These are phyloP conservation scores for Talinum fruticosum DNA, from an alignment of 148 eudicot species.

Conservation along the genomic window DNA sequence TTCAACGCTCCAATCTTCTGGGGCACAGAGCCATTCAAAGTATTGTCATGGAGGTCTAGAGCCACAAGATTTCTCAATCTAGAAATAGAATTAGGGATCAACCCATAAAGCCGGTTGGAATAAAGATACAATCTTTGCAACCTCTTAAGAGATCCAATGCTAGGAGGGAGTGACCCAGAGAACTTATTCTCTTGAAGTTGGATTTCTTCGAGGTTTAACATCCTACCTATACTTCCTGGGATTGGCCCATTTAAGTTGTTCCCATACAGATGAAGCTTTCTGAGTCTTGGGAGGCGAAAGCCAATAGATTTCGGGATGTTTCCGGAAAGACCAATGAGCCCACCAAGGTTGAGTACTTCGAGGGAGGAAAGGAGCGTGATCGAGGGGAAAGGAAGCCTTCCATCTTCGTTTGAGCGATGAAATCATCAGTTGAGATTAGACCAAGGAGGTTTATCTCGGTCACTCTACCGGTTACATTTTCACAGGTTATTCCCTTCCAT, in stretches of 20 bases:
- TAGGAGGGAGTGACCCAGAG: conserved; percentile 33
- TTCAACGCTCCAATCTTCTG: conserved; percentile 34
- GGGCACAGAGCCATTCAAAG: conserved; percentile 34
- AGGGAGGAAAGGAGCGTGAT: conserved; percentile 39
- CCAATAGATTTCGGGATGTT: conserved; percentile 38
- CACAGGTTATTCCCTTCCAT: conserved; percentile 53
- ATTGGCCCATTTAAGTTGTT: conserved; percentile 42
- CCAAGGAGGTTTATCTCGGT: conserved; percentile 49
- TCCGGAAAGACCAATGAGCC: conserved; percentile 34
- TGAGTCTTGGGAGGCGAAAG: conserved; percentile 19
- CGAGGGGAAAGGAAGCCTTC: conserved; percentile 43
- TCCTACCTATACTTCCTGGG: conserved; percentile 49
- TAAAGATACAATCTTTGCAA: conserved; percentile 32
- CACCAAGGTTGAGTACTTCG: conserved; percentile 46
- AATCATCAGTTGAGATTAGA: not conserved
- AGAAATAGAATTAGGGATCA: conserved; percentile 40
- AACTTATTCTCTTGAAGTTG: conserved; percentile 40
- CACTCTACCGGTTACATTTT: conserved; percentile 45
- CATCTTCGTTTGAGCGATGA: conserved; percentile 23
- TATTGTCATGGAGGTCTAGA: conserved; percentile 39
- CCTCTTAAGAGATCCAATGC: conserved; percentile 32
- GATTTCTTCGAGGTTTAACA: conserved; percentile 44
- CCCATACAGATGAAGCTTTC: conserved; percentile 30
- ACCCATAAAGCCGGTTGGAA: conserved; percentile 36
- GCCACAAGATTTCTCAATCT: conserved; percentile 27